Evolutionary conservation across 441 rosid genomes (phyloP), one percentile per base, ranked within the genome.

Genomic region (Eutrema salsugineum): DNA sequence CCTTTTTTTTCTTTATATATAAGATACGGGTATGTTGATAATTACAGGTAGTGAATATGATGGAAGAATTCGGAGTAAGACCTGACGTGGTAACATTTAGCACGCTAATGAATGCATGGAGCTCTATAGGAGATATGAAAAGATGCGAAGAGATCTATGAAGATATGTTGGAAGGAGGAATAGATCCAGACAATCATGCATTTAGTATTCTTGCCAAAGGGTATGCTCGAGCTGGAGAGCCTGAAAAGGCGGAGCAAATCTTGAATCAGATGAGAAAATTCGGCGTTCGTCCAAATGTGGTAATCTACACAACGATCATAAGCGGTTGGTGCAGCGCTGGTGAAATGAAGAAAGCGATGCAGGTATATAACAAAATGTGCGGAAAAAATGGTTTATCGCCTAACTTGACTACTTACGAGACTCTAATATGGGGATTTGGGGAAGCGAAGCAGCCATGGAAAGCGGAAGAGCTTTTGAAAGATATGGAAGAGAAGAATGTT

Each of bases 41-140:
- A 51, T 39, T 28, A 11, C 82, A 91, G 96, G 89, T 87, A 47
- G 81, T 92, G 68, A 77, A 87, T 40, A 54, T 89, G 77, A 89
- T 90, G 97, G 96, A 87, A 85, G 91, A 87, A 48, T 82, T 77
- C n/a, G 96, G 88, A 28, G 85, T 89, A 46, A 90, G 87, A 72
- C 97, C 97, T 19, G 98, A 92, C 65, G 97, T 92, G 32, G 70
- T 92, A 50, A 94, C 98, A 38, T 94, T 90, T 75, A 94, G 99
- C 86, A 92, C 97, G 0, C 84, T 94, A 80, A 92, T 94, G 97
- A 86, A 94, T 67, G 94, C 91, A 0, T 90, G 99, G 96, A 92
- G 97, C 80, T 90, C 98, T 10, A 77, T 86, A 0, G 99, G 97
- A 70, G 81, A 84, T 42, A 94, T 92, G 99, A 83, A 82, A 24